Conservation (phyloP, 108 stramenopile species). For the Phaeodactylum tricornutum region DNA sequence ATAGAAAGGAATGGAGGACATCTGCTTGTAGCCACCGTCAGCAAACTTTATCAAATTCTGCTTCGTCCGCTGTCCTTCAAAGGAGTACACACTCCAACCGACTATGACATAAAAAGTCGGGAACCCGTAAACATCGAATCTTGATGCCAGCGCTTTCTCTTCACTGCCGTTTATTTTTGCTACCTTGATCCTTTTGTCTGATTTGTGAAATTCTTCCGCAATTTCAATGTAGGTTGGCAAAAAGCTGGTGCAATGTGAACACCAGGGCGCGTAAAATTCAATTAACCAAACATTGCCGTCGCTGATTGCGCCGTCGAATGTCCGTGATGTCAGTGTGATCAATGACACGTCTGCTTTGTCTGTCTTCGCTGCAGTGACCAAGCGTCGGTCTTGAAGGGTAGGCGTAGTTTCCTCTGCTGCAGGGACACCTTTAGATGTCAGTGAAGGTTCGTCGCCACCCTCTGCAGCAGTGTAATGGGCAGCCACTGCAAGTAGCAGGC, state of each 20-base stretch:
- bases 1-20: constrained; percentile 35
- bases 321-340: constrained; percentile 49
- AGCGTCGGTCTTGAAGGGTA: too few relatives aligned
- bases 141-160: constrained; percentile 43
- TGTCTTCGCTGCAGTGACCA: too few relatives aligned
- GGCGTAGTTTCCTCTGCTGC: too few relatives aligned
- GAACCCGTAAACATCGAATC: constrained; percentile 62
- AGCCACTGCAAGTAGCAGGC: too few relatives aligned
- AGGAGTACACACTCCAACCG: constrained; percentile 70
- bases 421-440: too few relatives aligned
- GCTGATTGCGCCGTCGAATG: constrained; percentile 38
- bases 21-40: constrained; percentile 32
- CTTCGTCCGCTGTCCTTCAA: constrained; percentile 32
- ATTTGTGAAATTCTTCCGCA: constrained; percentile 35
- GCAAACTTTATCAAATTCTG: constrained; percentile 52
- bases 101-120: constrained; percentile 73
- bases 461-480: too few relatives aligned
- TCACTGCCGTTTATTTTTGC: constrained; percentile 68
- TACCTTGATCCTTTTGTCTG: constrained; percentile 47
- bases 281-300: constrained; percentile 76
- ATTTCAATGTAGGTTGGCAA: constrained; percentile 44
- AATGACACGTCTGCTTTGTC: too few relatives aligned
- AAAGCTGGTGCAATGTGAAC: constrained; percentile 58
- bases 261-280: constrained; percentile 78
- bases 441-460: too few relatives aligned